Percentiles rank a stretch among this genome's conserved stretches.
Conservation (phyloP, 176 grass and related monocot species). For the Metroxylon sagu region DNA sequence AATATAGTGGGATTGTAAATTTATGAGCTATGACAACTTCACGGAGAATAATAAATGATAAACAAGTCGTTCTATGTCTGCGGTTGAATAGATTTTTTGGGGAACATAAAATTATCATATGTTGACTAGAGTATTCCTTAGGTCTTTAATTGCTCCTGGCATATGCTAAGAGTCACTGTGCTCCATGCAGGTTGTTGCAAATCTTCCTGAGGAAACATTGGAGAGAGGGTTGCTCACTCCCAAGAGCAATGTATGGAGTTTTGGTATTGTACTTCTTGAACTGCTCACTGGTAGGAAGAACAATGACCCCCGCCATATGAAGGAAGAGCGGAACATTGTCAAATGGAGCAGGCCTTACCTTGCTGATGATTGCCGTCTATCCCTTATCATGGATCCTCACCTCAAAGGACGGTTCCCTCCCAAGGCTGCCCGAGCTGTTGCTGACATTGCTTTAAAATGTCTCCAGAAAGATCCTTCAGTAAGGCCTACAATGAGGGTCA, state of each 20-base stretch:
- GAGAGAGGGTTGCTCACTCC: slow-evolving; percentile 91
- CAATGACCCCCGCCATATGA: slow-evolving; percentile 47
- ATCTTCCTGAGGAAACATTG: slow-evolving; percentile 81
- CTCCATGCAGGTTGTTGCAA: slow-evolving; percentile 39
- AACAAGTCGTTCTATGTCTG: too few species aligned
- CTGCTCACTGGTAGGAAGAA: slow-evolving; percentile 87
- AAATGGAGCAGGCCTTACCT: slow-evolving; percentile 91
- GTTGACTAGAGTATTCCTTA: too few species aligned
- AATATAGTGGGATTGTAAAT: too few species aligned
- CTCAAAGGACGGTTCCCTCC: slow-evolving; percentile 94
- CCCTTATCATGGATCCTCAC: slow-evolving; percentile 83
- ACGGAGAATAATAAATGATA: too few species aligned
- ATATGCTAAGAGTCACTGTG: too few species aligned
- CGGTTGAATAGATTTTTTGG: too few species aligned
- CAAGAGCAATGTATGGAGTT: slow-evolving; percentile 96
- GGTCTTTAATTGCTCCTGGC: too few species aligned
- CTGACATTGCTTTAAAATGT: slow-evolving; percentile 73
- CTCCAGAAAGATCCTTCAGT: slow-evolving; percentile 73
- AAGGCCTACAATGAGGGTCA: slow-evolving; percentile 77
- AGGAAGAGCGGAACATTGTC: slow-evolving; percentile 84
- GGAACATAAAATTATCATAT: too few species aligned
- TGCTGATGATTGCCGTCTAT: slow-evolving; percentile 82
- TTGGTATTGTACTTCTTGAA: slow-evolving; percentile 84
- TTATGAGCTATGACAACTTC: too few species aligned
- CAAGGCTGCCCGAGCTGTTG: slow-evolving; percentile 74